A percentile compares a stretch with the other conserved stretches of the same genome.
Evolutionary conservation across 1,139 yeast species (phyloP).

Genomic region (Nakaseomyces uthaithaninus): DNA sequence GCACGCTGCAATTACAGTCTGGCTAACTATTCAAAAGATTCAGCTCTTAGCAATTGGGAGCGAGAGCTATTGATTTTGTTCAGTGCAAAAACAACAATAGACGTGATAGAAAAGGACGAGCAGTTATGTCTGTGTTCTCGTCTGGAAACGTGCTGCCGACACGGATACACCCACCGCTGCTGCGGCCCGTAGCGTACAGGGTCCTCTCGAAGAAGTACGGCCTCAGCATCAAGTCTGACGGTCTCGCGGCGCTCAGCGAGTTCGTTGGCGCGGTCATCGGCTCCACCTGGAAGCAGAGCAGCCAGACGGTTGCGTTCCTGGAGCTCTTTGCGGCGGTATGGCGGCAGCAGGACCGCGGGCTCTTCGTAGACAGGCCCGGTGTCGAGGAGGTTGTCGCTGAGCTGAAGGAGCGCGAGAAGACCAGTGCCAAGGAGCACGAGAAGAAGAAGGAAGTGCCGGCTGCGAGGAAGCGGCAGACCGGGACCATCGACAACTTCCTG

Average conservation of each 20-base stretch:
- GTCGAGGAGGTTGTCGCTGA: conserved; percentile 58
- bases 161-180: conserved; percentile 64
- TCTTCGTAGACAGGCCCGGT: conserved; percentile 73
- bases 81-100: neutral
- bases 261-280: conserved; percentile 73
- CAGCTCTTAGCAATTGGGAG: too few species aligned
- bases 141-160: conserved; percentile 50
- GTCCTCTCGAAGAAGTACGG: conserved; percentile 88
- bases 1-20: too few species aligned
- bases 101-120: neutral
- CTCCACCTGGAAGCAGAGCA: conserved; percentile 67
- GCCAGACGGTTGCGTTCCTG: conserved; percentile 55
- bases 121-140: conserved; percentile 11
- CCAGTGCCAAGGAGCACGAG: conserved; percentile 1
- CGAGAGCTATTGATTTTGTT: too few species aligned
- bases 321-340: conserved; percentile 76
- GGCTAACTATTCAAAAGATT: too few species aligned
- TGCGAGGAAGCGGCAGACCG: neutral
- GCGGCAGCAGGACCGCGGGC: conserved; percentile 83
- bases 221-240: conserved; percentile 78
- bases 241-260: conserved; percentile 63
- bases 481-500: conserved; percentile 8
- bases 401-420: conserved; percentile 31
- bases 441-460: neutral
- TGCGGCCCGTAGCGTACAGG: conserved; percentile 87